These are phyloP conservation scores for Tuber borchii DNA, from an alignment of 495 filamentous ascomycete species.

Conservation along the genomic window DNA sequence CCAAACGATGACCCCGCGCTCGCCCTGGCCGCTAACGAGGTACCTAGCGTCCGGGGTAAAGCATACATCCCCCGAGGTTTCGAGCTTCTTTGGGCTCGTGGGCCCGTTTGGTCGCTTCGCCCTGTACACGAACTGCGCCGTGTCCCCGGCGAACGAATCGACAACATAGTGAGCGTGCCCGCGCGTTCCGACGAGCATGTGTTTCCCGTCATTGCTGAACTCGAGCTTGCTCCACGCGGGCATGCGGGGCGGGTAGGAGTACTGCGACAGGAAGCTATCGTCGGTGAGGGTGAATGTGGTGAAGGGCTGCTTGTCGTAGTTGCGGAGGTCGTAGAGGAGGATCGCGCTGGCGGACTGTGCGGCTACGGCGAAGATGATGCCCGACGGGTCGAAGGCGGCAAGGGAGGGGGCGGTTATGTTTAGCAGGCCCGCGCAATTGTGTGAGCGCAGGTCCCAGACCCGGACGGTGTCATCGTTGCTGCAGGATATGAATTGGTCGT, in stretches of 20 bases:
- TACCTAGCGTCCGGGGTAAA: conserved; percentile 83
- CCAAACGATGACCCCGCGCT: conserved; percentile 72
- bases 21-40: conserved; percentile 69
- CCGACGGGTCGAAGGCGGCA: conserved; percentile 79
- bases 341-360: conserved; percentile 68
- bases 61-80: conserved; percentile 70
- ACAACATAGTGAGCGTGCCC: conserved; percentile 76
- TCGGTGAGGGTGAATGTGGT: conserved; percentile 63
- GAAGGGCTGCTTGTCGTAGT: conserved; percentile 86
- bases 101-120: conserved; percentile 39
- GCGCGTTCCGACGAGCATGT: conserved; percentile 71
- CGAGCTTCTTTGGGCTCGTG: conserved; percentile 41
- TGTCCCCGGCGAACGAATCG: conserved; percentile 65
- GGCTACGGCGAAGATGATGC: conserved; percentile 82
- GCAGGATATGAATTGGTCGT: conserved; percentile 86
- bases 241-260: conserved; percentile 37
- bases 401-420: conserved; percentile 71
- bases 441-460: conserved; percentile 73
- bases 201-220: conserved; percentile 92
- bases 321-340: conserved; percentile 85
- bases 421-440: conserved; percentile 68
- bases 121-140: conserved; percentile 50
- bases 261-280: conserved; percentile 45
- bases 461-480: conserved; percentile 79
- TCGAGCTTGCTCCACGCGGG: conserved; percentile 75